phyloP scores from a whole-genome alignment of 805 yeast genomes.

The Blastobotrys attinorum region DNA sequence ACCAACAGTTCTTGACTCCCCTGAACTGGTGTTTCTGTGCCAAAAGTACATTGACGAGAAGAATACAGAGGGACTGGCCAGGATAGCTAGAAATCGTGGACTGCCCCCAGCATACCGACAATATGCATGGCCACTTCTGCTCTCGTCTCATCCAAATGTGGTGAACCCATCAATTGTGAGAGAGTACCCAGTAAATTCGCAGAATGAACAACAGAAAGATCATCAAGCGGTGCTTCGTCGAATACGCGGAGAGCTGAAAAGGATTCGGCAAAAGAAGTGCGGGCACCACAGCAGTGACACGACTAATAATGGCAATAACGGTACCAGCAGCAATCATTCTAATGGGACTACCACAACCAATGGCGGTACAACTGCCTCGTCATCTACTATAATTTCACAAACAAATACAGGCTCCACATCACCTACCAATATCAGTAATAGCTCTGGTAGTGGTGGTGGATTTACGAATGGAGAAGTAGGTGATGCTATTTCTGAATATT shows the following conservation, averaged over 20 bases:
- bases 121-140: slow-evolving; percentile 74
- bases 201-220: slow-evolving; percentile 8
- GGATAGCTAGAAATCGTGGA: slow-evolving; percentile 74
- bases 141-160: slow-evolving; percentile 81
- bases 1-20: slow-evolving; percentile 39
- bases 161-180: slow-evolving; percentile 64
- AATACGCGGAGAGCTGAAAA: slow-evolving; percentile 26
- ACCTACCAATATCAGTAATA: neutral
- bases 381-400: slow-evolving; percentile 7
- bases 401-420: slow-evolving; percentile 6
- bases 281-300: slow-evolving; percentile 1
- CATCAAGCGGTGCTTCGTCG: slow-evolving; percentile 23
- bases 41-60: slow-evolving; percentile 46
- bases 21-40: slow-evolving; percentile 47
- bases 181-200: slow-evolving; percentile 30
- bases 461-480: slow-evolving; percentile 2
- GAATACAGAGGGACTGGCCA: slow-evolving; percentile 70
- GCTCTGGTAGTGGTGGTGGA: neutral
- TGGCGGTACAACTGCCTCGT: slow-evolving; percentile 2
- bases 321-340: neutral
- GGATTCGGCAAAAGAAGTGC: slow-evolving; percentile 19
- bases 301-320: neutral
- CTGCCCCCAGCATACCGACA: slow-evolving; percentile 75
- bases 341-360: neutral
- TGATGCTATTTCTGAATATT: slow-evolving; percentile 9